phyloP scores from a whole-genome alignment of 805 yeast genomes.

The Grigorovia yakushimaensis region DNA sequence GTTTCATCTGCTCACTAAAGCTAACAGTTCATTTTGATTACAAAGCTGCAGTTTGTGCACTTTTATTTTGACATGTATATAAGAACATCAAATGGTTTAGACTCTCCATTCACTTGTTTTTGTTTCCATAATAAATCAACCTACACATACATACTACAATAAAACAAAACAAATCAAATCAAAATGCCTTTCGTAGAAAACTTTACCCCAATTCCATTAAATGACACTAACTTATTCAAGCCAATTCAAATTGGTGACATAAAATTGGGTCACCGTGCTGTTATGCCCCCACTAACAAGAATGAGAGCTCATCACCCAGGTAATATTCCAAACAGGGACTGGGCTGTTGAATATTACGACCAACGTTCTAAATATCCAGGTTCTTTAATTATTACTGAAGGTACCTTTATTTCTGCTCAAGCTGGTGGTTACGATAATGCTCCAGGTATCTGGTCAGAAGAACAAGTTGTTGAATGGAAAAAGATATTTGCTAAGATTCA shows the following conservation, averaged over 20 bases:
- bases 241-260: no score
- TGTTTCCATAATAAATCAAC: no score
- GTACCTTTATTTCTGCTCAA: slow-evolving; percentile 37
- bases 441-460: slow-evolving; percentile 43
- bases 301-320: slow-evolving; percentile 32
- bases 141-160: no score
- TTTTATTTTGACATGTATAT: no score
- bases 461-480: slow-evolving; percentile 42
- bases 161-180: slow-evolving; percentile 14
- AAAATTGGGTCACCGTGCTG: slow-evolving; percentile 34
- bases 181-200: slow-evolving; percentile 17
- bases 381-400: slow-evolving; percentile 52
- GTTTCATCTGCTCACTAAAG: no score
- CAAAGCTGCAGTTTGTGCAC: no score
- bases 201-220: slow-evolving; percentile 22
- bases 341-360: slow-evolving; percentile 41
- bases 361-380: slow-evolving; percentile 49
- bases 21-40: no score
- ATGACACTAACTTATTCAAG: slow-evolving; percentile 33
- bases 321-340: slow-evolving; percentile 35
- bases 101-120: no score
- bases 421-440: slow-evolving; percentile 35
- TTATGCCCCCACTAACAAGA: slow-evolving; percentile 38
- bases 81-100: no score
- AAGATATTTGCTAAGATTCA: slow-evolving; percentile 42